These are phyloP conservation scores for Silene coronaria DNA, from an alignment of 179 eudicot species.

Conservation along the genomic window DNA sequence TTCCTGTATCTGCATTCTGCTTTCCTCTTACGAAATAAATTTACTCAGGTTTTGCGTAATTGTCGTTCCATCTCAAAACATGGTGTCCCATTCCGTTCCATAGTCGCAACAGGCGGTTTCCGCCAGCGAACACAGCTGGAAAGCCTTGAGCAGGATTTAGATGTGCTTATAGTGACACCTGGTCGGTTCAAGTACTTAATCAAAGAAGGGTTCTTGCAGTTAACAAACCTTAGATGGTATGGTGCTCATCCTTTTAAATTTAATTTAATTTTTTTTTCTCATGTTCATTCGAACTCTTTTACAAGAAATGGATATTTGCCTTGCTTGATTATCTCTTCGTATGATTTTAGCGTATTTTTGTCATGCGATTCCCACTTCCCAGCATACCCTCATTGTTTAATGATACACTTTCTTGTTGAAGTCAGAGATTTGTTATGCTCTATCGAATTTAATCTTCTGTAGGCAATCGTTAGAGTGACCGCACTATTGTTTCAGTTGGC, in stretches of 20 bases:
- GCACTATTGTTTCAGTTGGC: neutral
- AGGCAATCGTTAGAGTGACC: neutral
- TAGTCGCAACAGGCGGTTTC: constrained; percentile 95
- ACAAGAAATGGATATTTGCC: neutral
- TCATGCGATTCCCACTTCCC: neutral
- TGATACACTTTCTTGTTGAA: neutral
- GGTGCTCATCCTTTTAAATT: neutral
- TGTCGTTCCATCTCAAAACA: constrained; percentile 76
- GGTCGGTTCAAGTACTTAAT: constrained; percentile 80
- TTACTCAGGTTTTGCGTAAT: constrained; percentile 62
- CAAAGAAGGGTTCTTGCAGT: constrained; percentile 69
- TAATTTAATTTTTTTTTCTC: too few relatives aligned
- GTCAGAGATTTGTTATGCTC: neutral
- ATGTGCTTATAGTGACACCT: constrained; percentile 87
- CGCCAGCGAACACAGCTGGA: constrained; percentile 83
- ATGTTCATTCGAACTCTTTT: neutral
- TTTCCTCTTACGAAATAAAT: constrained; percentile 14
- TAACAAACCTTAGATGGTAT: constrained; percentile 74
- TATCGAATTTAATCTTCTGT: neutral
- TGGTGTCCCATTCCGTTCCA: constrained; percentile 89
- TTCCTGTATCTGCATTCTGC: constrained; percentile 1
- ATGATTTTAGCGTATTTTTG: neutral
- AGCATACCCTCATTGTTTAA: neutral
- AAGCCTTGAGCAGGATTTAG: constrained; percentile 74
- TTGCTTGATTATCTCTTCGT: neutral